phyloP scores from a whole-genome alignment of 129 eudicot genomes.

The Escallonia rubra region DNA sequence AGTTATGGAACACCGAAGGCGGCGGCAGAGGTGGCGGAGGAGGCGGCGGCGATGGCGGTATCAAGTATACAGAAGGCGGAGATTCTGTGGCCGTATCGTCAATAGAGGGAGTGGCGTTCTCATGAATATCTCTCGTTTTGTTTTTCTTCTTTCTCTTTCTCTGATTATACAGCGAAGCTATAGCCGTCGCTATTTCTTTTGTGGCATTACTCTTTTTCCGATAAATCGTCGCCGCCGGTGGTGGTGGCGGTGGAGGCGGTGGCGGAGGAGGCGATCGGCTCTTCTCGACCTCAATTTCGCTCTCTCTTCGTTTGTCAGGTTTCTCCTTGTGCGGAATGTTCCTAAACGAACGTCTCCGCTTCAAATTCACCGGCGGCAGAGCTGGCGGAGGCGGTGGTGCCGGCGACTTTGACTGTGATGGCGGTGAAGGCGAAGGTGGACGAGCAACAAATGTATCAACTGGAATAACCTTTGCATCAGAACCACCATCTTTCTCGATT shows the following conservation, averaged over 20 bases:
- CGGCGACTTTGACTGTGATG: slow-evolving; percentile 24
- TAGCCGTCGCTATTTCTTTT: slow-evolving; percentile 63
- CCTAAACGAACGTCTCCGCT: slow-evolving; percentile 36
- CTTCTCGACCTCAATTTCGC: slow-evolving; percentile 11
- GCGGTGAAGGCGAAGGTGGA: slow-evolving; percentile 19
- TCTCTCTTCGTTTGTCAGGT: slow-evolving; percentile 1
- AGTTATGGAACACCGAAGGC: slow-evolving; percentile 36
- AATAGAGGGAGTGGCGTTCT: slow-evolving; percentile 26
- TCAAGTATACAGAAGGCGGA: slow-evolving; percentile 15
- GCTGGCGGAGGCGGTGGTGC: slow-evolving; percentile 25
- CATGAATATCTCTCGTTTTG: slow-evolving; percentile 28
- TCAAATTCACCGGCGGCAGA: slow-evolving; percentile 12
- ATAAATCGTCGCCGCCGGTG: slow-evolving; percentile 12
- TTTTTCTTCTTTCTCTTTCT: slow-evolving; percentile 43
- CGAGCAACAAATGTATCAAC: slow-evolving; percentile 51
- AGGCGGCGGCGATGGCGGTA: slow-evolving; percentile 20
- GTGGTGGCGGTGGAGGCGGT: slow-evolving; percentile 22
- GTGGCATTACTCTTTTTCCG: slow-evolving; percentile 57
- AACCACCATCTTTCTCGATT: slow-evolving; percentile 19
- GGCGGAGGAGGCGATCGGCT: slow-evolving; percentile 23
- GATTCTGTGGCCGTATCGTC: slow-evolving; percentile 7
- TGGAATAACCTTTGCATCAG: slow-evolving; percentile 47
- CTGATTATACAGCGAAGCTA: slow-evolving; percentile 61
- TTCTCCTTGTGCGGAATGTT: slow-evolving; percentile 27
- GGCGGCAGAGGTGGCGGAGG: slow-evolving; percentile 30